These are phyloP conservation scores for Hansenula sp. DNA, from an alignment of 1,139 yeast species.

Conservation along the genomic window DNA sequence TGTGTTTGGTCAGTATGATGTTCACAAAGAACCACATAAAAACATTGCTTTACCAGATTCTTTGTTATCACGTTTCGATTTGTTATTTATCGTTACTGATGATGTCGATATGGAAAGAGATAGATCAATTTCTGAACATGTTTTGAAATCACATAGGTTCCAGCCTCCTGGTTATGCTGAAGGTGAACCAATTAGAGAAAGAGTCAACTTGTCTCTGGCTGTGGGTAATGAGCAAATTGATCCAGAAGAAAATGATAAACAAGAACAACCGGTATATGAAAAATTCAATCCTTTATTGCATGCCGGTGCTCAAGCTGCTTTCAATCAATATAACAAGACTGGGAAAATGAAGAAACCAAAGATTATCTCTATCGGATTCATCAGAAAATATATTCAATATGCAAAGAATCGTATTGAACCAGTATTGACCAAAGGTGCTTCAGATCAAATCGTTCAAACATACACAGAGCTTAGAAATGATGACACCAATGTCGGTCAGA, in stretches of 20 bases:
- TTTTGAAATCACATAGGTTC: constrained; percentile 87
- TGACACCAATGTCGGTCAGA: constrained; percentile 66
- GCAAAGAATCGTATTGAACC: constrained; percentile 91
- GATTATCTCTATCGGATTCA: constrained; percentile 76
- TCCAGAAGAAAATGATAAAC: constrained; percentile 26
- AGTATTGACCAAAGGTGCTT: constrained; percentile 71
- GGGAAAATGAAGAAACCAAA: constrained; percentile 46
- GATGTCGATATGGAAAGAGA: constrained; percentile 86
- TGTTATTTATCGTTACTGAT: constrained; percentile 92
- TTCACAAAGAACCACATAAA: constrained; percentile 94
- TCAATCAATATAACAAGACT: constrained; percentile 27
- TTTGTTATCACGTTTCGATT: constrained; percentile 91
- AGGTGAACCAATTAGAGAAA: constrained; percentile 93
- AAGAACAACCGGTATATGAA: constrained; percentile 56
- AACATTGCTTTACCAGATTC: constrained; percentile 98
- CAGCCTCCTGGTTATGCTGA: constrained; percentile 86
- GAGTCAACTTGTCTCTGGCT: constrained; percentile 62
- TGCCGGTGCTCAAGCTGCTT: constrained; percentile 58
- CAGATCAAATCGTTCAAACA: constrained; percentile 74
- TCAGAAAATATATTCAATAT: constrained; percentile 89
- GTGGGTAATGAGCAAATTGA: constrained; percentile 59
- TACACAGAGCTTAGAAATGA: constrained; percentile 86
- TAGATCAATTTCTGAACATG: constrained; percentile 89
- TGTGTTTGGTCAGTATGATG: constrained; percentile 93
- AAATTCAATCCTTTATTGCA: constrained; percentile 81